These are phyloP conservation scores for Zymoseptoria pseudotritici DNA, from an alignment of 2,329 filamentous ascomycete species.

Conservation along the genomic window DNA sequence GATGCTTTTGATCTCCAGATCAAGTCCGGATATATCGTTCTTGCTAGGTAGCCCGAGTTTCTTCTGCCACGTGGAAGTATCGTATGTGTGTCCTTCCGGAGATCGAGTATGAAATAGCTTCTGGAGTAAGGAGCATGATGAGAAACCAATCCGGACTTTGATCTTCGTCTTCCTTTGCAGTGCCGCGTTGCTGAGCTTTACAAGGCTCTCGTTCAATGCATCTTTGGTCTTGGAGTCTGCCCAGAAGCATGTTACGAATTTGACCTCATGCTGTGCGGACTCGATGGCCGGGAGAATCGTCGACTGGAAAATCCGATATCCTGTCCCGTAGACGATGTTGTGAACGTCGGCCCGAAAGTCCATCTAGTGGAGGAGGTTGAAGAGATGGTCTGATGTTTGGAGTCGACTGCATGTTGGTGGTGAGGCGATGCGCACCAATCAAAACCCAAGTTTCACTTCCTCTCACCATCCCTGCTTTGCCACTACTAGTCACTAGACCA, in stretches of 20 bases:
- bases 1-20: slow-evolving; percentile 65
- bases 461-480: neutral
- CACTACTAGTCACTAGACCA: neutral
- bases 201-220: slow-evolving; percentile 51
- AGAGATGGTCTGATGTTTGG: neutral
- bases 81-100: slow-evolving; percentile 54
- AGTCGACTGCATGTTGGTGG: neutral
- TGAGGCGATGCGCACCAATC: neutral
- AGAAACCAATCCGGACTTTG: slow-evolving; percentile 67
- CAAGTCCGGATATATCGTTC: slow-evolving; percentile 50
- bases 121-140: slow-evolving; percentile 63
- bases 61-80: slow-evolving; percentile 50
- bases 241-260: slow-evolving; percentile 81
- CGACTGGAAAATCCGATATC: slow-evolving; percentile 34
- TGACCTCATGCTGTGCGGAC: slow-evolving; percentile 55
- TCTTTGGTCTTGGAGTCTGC: slow-evolving; percentile 56
- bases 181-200: slow-evolving; percentile 49
- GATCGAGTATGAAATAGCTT: slow-evolving; percentile 68
- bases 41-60: slow-evolving; percentile 57
- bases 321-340: slow-evolving; percentile 38
- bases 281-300: slow-evolving; percentile 55
- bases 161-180: slow-evolving; percentile 33
- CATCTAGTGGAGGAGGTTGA: neutral
- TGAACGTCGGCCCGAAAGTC: slow-evolving; percentile 23
- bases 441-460: neutral